Evolutionary conservation across 768 basidiomycete genomes (phyloP).

Genomic region (Amanita inopinata): DNA sequence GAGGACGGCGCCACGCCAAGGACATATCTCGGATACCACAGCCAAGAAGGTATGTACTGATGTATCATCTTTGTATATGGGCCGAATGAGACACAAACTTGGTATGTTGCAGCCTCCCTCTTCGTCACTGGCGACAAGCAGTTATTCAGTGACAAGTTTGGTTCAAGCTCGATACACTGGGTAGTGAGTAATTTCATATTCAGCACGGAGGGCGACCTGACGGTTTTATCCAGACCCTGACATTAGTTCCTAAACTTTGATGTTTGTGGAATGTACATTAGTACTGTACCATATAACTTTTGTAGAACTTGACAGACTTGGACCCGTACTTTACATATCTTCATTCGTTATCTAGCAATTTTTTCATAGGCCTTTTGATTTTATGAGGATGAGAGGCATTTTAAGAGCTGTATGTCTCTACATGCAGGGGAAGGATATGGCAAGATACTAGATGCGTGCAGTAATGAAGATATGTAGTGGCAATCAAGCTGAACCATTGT

Average conservation of each 20-base stretch:
- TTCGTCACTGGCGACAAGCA: conserved; percentile 4
- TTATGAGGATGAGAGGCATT: too few relatives aligned
- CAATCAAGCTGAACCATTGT: too few relatives aligned
- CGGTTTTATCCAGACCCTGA: not conserved
- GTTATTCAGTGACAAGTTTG: not conserved
- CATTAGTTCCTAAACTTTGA: not conserved
- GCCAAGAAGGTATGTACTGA: conserved; percentile 4
- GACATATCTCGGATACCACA: conserved; percentile 1
- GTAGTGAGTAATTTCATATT: conserved; percentile 1
- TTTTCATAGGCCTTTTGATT: too few relatives aligned
- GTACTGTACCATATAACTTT: too few relatives aligned
- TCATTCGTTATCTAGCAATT: too few relatives aligned
- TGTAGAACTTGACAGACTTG: too few relatives aligned
- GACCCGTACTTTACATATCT: too few relatives aligned
- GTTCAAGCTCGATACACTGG: conserved; percentile 1
- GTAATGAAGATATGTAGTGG: too few relatives aligned
- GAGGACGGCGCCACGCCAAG: not conserved
- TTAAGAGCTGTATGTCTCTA: too few relatives aligned
- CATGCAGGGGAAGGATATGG: too few relatives aligned
- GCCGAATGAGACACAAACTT: not conserved
- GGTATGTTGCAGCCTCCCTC: not conserved
- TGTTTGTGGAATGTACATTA: too few relatives aligned
- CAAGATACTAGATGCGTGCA: too few relatives aligned
- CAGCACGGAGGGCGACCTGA: not conserved
- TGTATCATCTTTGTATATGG: not conserved